These are phyloP conservation scores for Chlorophyllum brunneum DNA, from an alignment of 768 basidiomycete genomes.

Conservation along the genomic window DNA sequence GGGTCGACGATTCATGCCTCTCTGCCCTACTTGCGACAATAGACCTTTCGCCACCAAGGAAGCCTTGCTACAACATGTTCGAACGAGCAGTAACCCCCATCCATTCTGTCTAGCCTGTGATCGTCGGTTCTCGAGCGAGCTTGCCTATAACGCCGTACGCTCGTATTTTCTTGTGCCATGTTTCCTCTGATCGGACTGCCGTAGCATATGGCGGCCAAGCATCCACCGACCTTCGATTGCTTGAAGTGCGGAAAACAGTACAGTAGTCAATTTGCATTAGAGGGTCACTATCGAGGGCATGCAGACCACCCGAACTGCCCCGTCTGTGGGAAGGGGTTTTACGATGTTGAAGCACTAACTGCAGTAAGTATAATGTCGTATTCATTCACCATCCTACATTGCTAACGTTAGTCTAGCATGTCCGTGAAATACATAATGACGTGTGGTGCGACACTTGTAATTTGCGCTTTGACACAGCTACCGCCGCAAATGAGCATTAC, in stretches of 20 bases:
- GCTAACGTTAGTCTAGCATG: constrained; percentile 28
- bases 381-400: not conserved
- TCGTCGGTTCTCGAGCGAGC: constrained; percentile 30
- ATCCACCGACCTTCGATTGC: constrained; percentile 41
- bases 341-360: constrained; percentile 27
- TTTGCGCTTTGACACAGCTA: constrained; percentile 33
- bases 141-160: constrained; percentile 35
- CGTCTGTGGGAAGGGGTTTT: constrained; percentile 40
- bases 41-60: constrained; percentile 31
- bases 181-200: constrained; percentile 5
- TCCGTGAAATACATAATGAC: constrained; percentile 32
- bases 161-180: not conserved
- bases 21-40: constrained; percentile 34
- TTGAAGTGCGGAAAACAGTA: constrained; percentile 28
- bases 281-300: constrained; percentile 45
- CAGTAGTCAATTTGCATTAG: constrained; percentile 31
- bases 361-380: constrained; percentile 25
- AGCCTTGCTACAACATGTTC: constrained; percentile 35
- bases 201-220: constrained; percentile 38
- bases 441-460: constrained; percentile 33
- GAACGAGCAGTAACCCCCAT: constrained; percentile 30
- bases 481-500: constrained; percentile 37
- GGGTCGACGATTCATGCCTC: constrained; percentile 25
- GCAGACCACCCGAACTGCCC: constrained; percentile 42
- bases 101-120: constrained; percentile 32